Base-by-base conservation (phyloP, 2,329 filamentous ascomycete species). In the Xylariaceae sp. region DNA sequence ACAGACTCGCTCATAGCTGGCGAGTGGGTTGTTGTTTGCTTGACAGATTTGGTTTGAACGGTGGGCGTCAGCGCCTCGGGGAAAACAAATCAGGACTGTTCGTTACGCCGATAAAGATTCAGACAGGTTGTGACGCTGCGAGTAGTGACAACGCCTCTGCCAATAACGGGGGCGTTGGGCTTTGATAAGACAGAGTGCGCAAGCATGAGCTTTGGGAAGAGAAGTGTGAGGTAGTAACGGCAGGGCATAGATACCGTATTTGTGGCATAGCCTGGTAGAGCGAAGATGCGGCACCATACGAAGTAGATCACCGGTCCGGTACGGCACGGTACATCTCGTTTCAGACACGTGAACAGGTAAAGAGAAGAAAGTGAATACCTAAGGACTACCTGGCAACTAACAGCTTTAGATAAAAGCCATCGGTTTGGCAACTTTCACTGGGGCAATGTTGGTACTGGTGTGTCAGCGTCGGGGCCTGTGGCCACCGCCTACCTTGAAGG, bases 1-100 rank as follows among this genome's bases (percentile, higher is more conserved):
- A 94, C 78, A 49, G 71, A 61, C 49, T 70, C 51, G 59, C 71
- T 55, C 70, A 75, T 67, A 41, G 54, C 47, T 32, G 53, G 37
- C 29, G 40, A 47, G 37, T 39, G 32, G 4, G 16, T 12, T 21
- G 18, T 16, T 15, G 18, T 15, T 18, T 26, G 43, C 36, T 19
- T 18, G 40, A 51, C 29, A 34, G 26, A 19, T 19, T 26, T 18
- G 34, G 13, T 8, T 26, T 21, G 42, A 26, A 36, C 19, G 36
- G 32, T n/a, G 29, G n/a, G 34, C 12, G 34, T 36, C 32, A 40
- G 21, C 12, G 7, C 10, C 32, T 34, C 10, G 3, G 10, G 12
- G 26, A 13, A 36, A 13, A 49, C 5, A 26, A 46, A 39, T n/a
- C 3, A n/a, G 9, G 18, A 10, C 19, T 37, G 10, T 47, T n/a